A percentile compares a stretch with the other conserved stretches of the same genome.
These are phyloP conservation scores for Dichotomopilus funicola DNA, from an alignment of 2,329 filamentous ascomycete species.

Conservation along the genomic window DNA sequence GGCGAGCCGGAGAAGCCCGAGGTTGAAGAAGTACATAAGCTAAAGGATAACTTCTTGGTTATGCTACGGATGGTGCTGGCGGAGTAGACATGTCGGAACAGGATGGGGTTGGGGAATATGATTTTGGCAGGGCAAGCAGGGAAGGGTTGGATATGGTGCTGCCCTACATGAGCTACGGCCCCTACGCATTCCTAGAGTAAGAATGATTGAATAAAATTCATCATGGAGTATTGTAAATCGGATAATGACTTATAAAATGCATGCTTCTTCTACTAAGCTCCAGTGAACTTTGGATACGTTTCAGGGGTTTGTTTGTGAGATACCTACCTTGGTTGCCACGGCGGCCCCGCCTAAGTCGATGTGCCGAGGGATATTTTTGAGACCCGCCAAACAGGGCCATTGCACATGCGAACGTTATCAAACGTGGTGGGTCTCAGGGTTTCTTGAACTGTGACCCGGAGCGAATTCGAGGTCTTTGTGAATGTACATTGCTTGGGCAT, in stretches of 20 bases:
- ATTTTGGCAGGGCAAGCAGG: neutral
- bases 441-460: too few relatives aligned
- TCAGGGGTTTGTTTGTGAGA: too few relatives aligned
- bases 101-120: neutral
- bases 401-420: too few relatives aligned
- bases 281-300: neutral
- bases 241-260: neutral
- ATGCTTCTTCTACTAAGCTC: neutral
- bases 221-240: neutral
- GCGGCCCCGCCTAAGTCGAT: too few relatives aligned
- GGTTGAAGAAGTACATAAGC: slow-evolving; percentile 71
- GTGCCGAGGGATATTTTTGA: too few relatives aligned
- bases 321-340: too few relatives aligned
- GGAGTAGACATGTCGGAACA: slow-evolving; percentile 43
- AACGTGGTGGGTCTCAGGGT: too few relatives aligned
- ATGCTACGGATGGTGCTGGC: slow-evolving; percentile 80
- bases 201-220: neutral
- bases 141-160: too few relatives aligned
- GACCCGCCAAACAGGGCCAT: too few relatives aligned
- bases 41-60: slow-evolving; percentile 70
- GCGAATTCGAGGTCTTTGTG: too few relatives aligned
- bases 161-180: too few relatives aligned
- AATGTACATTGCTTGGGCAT: too few relatives aligned
- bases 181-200: neutral
- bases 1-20: slow-evolving; percentile 78